phyloP scores from a whole-genome alignment of 805 yeast genomes.

The Metschnikowia lachancei region DNA sequence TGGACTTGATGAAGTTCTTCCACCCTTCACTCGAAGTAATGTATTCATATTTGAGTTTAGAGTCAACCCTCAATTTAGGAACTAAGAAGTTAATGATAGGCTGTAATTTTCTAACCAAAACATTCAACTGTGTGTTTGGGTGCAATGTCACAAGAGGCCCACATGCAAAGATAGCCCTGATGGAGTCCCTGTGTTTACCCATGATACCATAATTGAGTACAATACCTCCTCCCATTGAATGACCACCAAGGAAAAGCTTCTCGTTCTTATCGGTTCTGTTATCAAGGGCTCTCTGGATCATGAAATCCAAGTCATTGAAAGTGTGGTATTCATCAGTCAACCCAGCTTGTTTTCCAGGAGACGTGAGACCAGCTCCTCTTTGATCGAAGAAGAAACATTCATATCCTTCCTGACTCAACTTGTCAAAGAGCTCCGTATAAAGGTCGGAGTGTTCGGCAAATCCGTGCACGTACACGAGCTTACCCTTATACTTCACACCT shows the following conservation, averaged over 20 bases:
- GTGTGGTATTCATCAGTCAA: slow-evolving; percentile 54
- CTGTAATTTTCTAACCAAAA: slow-evolving; percentile 39
- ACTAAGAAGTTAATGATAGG: slow-evolving; percentile 36
- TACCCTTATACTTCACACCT: slow-evolving; percentile 42
- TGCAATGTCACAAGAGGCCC: slow-evolving; percentile 63
- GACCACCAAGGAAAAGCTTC: slow-evolving; percentile 58
- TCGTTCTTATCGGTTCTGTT: slow-evolving; percentile 28
- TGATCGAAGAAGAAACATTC: slow-evolving; percentile 71
- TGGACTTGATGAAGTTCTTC: slow-evolving; percentile 41
- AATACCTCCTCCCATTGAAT: slow-evolving; percentile 83
- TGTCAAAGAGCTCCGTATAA: slow-evolving; percentile 54
- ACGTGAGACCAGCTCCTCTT: slow-evolving; percentile 45
- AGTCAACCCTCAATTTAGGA: slow-evolving; percentile 53
- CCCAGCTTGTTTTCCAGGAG: slow-evolving; percentile 53
- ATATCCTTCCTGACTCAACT: slow-evolving; percentile 50
- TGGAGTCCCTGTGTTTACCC: slow-evolving; percentile 48
- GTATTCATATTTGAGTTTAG: slow-evolving; percentile 53
- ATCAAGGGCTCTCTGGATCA: slow-evolving; percentile 46
- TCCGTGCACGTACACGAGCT: slow-evolving; percentile 66
- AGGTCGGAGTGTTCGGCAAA: slow-evolving; percentile 56
- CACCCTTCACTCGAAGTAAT: slow-evolving; percentile 50
- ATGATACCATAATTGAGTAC: slow-evolving; percentile 56
- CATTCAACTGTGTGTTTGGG: slow-evolving; percentile 57
- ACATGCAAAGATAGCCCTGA: slow-evolving; percentile 48
- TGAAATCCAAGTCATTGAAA: slow-evolving; percentile 58